Conservation (phyloP, 345 rosid species). For the Syzygium aromaticum region DNA sequence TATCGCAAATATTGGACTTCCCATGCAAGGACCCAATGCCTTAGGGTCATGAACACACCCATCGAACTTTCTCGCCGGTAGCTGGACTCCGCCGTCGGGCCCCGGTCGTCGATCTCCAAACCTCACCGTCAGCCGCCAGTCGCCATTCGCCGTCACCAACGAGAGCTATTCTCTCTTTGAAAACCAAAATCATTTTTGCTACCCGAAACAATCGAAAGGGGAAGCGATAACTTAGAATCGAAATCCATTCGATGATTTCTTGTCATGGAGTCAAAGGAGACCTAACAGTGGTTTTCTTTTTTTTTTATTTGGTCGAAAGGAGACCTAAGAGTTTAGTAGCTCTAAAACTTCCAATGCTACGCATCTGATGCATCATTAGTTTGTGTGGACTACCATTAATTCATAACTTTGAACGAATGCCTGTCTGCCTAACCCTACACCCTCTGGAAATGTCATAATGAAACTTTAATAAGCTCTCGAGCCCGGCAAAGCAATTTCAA, state of each 20-base stretch:
- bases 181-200: neutral
- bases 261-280: neutral
- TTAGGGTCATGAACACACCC: neutral
- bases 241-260: neutral
- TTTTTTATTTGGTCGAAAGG: neutral
- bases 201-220: neutral
- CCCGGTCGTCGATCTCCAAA: too few species aligned
- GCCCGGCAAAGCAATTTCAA: too few species aligned
- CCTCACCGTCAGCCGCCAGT: too few species aligned
- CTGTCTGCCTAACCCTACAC: neutral
- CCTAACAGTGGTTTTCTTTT: too few species aligned
- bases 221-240: neutral
- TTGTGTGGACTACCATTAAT: neutral
- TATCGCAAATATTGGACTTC: neutral
- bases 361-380: neutral
- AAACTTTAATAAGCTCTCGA: too few species aligned
- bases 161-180: neutral
- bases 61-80: too few species aligned
- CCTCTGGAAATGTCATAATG: too few species aligned
- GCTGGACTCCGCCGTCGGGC: too few species aligned
- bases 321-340: neutral
- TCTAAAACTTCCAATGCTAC: neutral
- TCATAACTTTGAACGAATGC: too few species aligned
- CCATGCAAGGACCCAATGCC: neutral
- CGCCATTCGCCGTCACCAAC: neutral